Percentiles rank a stretch among this genome's conserved stretches.
phyloP scores from a whole-genome alignment of 73 alveolate genomes.

The Durusdinium trenchii region DNA sequence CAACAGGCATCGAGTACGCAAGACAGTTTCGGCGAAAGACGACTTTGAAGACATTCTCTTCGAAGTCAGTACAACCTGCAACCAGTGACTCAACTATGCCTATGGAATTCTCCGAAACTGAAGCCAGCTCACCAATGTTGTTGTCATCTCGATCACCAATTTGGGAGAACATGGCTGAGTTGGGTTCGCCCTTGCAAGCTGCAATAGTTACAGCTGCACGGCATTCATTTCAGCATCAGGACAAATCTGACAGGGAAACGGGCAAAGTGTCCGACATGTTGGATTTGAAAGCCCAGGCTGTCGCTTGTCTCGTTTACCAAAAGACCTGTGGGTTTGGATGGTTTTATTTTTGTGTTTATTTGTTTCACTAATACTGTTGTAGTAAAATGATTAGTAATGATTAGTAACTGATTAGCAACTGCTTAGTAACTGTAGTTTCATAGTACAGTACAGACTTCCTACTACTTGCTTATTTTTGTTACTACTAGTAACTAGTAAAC shows the following conservation, averaged over 20 bases:
- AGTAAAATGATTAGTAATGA: too few relatives aligned
- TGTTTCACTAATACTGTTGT: too few relatives aligned
- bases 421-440: too few relatives aligned
- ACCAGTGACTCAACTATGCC: background rate
- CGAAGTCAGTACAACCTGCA: background rate
- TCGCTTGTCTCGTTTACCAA: too few relatives aligned
- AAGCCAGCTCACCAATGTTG: too few relatives aligned
- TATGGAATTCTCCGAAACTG: too few relatives aligned
- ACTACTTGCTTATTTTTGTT: too few relatives aligned
- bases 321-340: too few relatives aligned
- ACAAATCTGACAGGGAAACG: background rate
- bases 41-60: background rate
- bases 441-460: too few relatives aligned
- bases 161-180: background rate
- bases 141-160: background rate
- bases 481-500: too few relatives aligned
- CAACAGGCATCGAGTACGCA: background rate
- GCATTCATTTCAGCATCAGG: background rate
- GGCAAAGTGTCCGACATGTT: background rate
- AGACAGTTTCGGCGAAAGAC: background rate
- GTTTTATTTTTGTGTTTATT: too few relatives aligned
- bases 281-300: background rate
- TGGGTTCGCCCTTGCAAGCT: background rate
- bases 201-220: background rate
- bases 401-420: too few relatives aligned